Conservation (phyloP, 1,139 yeast species). For the Pichiaceae sp. region DNA sequence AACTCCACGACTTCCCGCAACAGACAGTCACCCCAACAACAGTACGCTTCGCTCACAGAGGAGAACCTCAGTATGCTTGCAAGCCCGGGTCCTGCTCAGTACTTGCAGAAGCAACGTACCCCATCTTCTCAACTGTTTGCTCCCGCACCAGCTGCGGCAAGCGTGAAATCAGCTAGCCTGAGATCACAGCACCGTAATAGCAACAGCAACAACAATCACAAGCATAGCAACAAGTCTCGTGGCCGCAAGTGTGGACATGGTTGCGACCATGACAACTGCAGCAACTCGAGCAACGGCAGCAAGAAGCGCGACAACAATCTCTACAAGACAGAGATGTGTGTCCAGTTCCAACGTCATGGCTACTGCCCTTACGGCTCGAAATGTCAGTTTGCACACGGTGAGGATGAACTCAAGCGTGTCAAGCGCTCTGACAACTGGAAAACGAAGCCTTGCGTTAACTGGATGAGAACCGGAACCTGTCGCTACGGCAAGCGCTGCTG, state of each 20-base stretch:
- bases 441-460: conserved; percentile 85
- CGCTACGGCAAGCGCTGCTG: conserved; percentile 90
- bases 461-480: conserved; percentile 77
- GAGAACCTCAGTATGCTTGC: conserved; percentile 3
- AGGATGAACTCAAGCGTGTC: conserved; percentile 61
- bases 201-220: not conserved
- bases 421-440: conserved; percentile 83
- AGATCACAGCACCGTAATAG: not conserved
- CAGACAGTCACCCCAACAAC: not conserved
- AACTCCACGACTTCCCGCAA: not conserved
- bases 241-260: not conserved
- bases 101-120: not conserved
- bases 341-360: conserved; percentile 65
- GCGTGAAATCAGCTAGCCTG: not conserved
- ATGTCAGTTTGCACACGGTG: conserved; percentile 94
- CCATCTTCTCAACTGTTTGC: not conserved
- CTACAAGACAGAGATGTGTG: conserved; percentile 88
- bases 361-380: conserved; percentile 81
- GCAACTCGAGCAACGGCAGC: not conserved
- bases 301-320: conserved; percentile 37
- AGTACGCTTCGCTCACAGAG: conserved; percentile 1
- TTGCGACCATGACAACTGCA: not conserved
- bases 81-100: not conserved
- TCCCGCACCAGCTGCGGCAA: no score
- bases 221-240: not conserved